Evolutionary conservation across 129 eudicot species (phyloP).

Genomic region (Smallanthus sonchifolius): DNA sequence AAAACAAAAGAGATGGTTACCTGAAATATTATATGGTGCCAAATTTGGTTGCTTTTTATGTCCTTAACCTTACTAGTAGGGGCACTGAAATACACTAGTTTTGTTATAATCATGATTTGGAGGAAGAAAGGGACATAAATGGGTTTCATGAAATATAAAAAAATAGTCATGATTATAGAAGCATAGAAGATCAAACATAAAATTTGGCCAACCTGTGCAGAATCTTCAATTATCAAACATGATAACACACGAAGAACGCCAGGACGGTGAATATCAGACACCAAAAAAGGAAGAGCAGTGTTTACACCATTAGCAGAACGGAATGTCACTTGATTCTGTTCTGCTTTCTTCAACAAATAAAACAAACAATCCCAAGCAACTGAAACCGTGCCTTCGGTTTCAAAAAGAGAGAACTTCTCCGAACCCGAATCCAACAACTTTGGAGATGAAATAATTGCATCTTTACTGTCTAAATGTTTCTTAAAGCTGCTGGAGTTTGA

Average conservation of each 20-base stretch:
- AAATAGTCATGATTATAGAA: not conserved
- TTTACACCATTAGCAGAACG: conserved; percentile 86
- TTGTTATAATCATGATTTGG: not conserved
- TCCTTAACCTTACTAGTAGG: not conserved
- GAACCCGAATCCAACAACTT: conserved; percentile 73
- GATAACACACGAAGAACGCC: conserved; percentile 94
- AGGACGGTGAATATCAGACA: conserved; percentile 77
- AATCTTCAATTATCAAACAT: conserved; percentile 86
- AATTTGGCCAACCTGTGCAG: conserved; percentile 53
- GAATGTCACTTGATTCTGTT: conserved; percentile 82
- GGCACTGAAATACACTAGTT: not conserved
- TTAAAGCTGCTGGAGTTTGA: conserved; percentile 66
- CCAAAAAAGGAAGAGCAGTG: conserved; percentile 70
- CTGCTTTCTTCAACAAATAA: conserved; percentile 85
- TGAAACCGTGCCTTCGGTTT: conserved; percentile 59
- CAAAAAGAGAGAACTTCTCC: conserved; percentile 86
- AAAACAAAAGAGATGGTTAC: not conserved
- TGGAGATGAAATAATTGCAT: conserved; percentile 89
- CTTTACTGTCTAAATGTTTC: conserved; percentile 78
- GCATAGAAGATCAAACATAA: not conserved
- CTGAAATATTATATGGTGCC: not conserved
- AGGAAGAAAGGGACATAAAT: not conserved
- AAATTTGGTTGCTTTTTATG: not conserved
- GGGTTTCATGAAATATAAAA: not conserved
- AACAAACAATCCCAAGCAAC: conserved; percentile 92